Evolutionary conservation across 208 protist genomes (phyloP), one percentile per base, ranked within the genome.

Genomic region (Leptomonas seymouri): DNA sequence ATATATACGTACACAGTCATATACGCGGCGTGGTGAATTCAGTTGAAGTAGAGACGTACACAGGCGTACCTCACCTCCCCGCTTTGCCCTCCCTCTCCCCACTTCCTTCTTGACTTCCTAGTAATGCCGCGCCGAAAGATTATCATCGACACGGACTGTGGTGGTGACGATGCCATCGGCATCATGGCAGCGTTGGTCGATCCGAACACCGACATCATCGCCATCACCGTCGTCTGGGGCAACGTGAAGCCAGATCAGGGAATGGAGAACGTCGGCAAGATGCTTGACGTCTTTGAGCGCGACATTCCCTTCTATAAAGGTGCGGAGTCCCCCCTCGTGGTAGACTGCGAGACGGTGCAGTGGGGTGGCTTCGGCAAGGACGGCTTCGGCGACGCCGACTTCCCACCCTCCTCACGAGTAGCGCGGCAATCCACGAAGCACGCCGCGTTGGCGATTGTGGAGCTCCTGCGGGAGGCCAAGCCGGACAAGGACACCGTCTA

Each of bases 101-200:
- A 21, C 27, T 57, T 39, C 42, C 9, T 41, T 46, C 11, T 21
- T 16, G 21, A 12, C 34, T 20, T 49, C 23, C 27, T 67, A 66
- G 66, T 36, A 30, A 90, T 90, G 87, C 63, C 74, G 48, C 81
- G 73, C 23, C 71, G 84, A 44, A 93, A 92, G 80, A 73, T 95
- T 41, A 95, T 95, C 31, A 90, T 95, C 61, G 90, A 95, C 69
- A 93, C 87, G 8, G 90, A 95, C 71, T 90, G 85, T 63, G 90
- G 90, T 18, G 83, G 85, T 46, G 90, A 95, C 60, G 90, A 95
- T 71, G 90, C 90, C 59, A 90, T 95, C 73, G 87, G 76, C 54
- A 88, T 95, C 61, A 91, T 95, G 85, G 28, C 77, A 20, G 87
- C 87, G n/a, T 69, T 95, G 44, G 83, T 80, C 16, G 72, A 90